phyloP scores from a whole-genome alignment of 305 asterid species.

The Ruellia speciosa region DNA sequence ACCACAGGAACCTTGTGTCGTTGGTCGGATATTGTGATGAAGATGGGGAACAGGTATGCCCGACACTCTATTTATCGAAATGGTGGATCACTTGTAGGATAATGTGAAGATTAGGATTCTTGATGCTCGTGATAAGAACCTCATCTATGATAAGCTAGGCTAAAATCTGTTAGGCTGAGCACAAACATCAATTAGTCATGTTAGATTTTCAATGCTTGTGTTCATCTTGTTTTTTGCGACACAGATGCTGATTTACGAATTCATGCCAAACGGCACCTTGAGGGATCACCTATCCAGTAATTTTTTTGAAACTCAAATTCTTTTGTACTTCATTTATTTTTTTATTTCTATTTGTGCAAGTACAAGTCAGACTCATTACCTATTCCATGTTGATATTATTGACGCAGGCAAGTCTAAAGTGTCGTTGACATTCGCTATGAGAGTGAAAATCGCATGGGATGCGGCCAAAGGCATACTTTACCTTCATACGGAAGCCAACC shows the following conservation, averaged over 20 bases:
- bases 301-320: neutral
- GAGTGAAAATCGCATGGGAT: conserved; percentile 65
- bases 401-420: conserved; percentile 62
- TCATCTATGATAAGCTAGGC: too few relatives aligned
- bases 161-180: too few relatives aligned
- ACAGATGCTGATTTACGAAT: conserved; percentile 96
- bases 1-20: conserved; percentile 85
- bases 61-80: too few relatives aligned
- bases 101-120: too few relatives aligned
- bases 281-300: conserved; percentile 88
- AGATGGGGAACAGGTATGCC: conserved; percentile 94
- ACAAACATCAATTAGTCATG: neutral
- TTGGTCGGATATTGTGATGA: conserved; percentile 87
- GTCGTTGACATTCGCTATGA: conserved; percentile 55
- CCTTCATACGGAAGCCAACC: conserved; percentile 94
- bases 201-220: conserved; percentile 14
- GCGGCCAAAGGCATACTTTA: conserved; percentile 89
- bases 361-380: too few relatives aligned
- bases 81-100: too few relatives aligned
- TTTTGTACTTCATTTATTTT: too few relatives aligned
- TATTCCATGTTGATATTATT: conserved; percentile 9
- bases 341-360: too few relatives aligned
- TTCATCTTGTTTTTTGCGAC: conserved; percentile 23
- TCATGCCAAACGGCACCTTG: conserved; percentile 81
- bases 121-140: too few relatives aligned